Base-by-base conservation (phyloP, 331 rosid genomes). In the Phaseolus coccineus region DNA sequence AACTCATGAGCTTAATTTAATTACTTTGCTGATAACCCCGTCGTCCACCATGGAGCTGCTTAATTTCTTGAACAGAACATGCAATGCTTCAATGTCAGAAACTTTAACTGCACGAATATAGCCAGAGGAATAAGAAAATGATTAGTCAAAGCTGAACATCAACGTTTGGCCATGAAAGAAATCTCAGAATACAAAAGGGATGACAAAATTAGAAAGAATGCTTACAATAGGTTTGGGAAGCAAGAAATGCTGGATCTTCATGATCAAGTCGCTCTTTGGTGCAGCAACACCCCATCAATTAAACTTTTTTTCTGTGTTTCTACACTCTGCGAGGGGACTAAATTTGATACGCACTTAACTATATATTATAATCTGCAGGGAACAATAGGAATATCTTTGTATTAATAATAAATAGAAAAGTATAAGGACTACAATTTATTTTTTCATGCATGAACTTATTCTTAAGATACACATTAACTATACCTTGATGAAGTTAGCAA, bases 21-120 rank as follows among this genome's bases (percentile, higher is more conserved):
- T 30, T 84, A 88, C 93, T 82, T 87, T 91, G 85, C 87, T 85
- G 44, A 88, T 84, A 40, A 85, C 61, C 39, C 88, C 87, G 46
- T 91, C 91, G 82, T 87, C 89, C 48, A 78, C 85, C n/a, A 84
- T 61, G 33, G 86, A 88, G 77, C 85, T 91, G 79, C 91, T 87
- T 47, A 87, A 77, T 80, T 82, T 87, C 80, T 73, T 80, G 84
- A 88, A 87, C 40, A 87, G 83, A 81, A 85, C 86, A 51, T 87
- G 50, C 84, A 91, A 73, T 47, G 71, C 83, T 83, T 88, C 84
- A 64, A 87, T 68, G 33, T 88, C 89, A 31, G 71, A 71, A 53
- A 80, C 44, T 52, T 53, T 80, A 73, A 90, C 91, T 84, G 88
- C 4, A 66, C 6, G 6, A 68, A 74, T 8, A 22, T 2, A 74